Conservation (phyloP, 148 eudicot species). For the Camellia japonica region DNA sequence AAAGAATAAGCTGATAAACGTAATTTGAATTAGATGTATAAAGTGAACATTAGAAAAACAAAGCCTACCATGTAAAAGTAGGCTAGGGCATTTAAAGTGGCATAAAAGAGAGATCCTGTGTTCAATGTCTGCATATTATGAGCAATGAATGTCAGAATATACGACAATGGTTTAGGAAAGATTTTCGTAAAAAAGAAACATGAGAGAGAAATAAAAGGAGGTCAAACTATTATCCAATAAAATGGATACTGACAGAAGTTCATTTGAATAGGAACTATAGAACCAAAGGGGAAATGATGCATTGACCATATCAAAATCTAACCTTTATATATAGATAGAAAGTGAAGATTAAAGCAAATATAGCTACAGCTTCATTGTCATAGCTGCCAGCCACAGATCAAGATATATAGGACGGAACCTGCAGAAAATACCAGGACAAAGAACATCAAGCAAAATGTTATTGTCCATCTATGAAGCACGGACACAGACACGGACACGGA, state of each 20-base stretch:
- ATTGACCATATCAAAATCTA: slow-evolving; percentile 14
- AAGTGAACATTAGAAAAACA: slow-evolving; percentile 15
- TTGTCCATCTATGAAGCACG: not conserved
- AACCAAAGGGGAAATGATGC: not conserved
- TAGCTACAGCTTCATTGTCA: slow-evolving; percentile 99
- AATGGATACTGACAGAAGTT: not conserved
- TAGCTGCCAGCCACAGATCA: slow-evolving; percentile 99
- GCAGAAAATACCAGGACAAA: slow-evolving; percentile 19
- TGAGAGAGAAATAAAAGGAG: not conserved
- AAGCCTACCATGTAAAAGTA: slow-evolving; percentile 88
- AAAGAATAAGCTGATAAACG: slow-evolving; percentile 5
- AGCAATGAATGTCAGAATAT: slow-evolving; percentile 18
- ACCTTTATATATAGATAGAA: slow-evolving; percentile 95
- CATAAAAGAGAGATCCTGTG: slow-evolving; percentile 92
- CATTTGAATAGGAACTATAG: not conserved
- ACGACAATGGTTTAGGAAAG: not conserved
- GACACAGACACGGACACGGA: too few relatives aligned
- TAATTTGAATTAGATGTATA: slow-evolving; percentile 7
- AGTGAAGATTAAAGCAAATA: slow-evolving; percentile 91
- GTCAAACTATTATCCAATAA: not conserved
- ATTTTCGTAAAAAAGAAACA: not conserved
- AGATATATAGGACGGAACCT: slow-evolving; percentile 99
- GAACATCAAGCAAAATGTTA: not conserved
- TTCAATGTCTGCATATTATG: slow-evolving; percentile 74
- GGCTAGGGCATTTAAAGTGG: slow-evolving; percentile 78